Evolutionary conservation across 805 yeast genomes (phyloP).

Genomic region (Cyberlindnera meyerae): DNA sequence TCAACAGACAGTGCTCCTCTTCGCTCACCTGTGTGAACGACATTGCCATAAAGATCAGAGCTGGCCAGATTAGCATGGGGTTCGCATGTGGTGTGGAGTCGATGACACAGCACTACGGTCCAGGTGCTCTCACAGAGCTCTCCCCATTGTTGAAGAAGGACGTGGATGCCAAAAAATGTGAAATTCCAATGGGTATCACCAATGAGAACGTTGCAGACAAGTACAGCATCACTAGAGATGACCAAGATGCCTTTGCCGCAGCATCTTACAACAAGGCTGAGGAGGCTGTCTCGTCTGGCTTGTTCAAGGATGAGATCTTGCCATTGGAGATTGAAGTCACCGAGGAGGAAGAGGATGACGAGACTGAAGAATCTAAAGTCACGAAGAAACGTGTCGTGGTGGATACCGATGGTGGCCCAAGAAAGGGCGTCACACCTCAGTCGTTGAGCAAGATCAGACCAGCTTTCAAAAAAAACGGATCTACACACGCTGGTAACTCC

Average conservation of each 20-base stretch:
- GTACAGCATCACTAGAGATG: constrained; percentile 58
- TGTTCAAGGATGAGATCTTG: constrained; percentile 84
- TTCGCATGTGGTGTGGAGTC: constrained; percentile 92
- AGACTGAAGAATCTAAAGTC: constrained; percentile 34
- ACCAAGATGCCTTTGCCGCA: constrained; percentile 90
- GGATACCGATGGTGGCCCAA: constrained; percentile 83
- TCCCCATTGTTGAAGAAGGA: constrained; percentile 44
- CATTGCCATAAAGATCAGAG: constrained; percentile 79
- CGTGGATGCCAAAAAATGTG: constrained; percentile 61
- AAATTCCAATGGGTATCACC: constrained; percentile 95
- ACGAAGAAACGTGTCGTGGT: constrained; percentile 33
- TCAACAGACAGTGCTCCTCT: constrained; percentile 93
- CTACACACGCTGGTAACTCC: constrained; percentile 94
- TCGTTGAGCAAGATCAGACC: constrained; percentile 74
- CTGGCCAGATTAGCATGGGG: constrained; percentile 89
- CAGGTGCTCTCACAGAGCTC: constrained; percentile 61
- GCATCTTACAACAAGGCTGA: constrained; percentile 81
- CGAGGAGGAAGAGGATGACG: constrained; percentile 56
- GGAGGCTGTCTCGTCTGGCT: constrained; percentile 60
- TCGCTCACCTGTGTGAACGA: constrained; percentile 89
- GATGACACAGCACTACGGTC: constrained; percentile 89
- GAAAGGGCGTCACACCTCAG: constrained; percentile 77
- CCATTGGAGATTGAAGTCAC: constrained; percentile 64
- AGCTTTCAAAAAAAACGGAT: constrained; percentile 75
- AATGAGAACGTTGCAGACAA: constrained; percentile 82